These are phyloP conservation scores for Penicillium longicatenatum DNA, from an alignment of 495 filamentous ascomycete species.

Conservation along the genomic window DNA sequence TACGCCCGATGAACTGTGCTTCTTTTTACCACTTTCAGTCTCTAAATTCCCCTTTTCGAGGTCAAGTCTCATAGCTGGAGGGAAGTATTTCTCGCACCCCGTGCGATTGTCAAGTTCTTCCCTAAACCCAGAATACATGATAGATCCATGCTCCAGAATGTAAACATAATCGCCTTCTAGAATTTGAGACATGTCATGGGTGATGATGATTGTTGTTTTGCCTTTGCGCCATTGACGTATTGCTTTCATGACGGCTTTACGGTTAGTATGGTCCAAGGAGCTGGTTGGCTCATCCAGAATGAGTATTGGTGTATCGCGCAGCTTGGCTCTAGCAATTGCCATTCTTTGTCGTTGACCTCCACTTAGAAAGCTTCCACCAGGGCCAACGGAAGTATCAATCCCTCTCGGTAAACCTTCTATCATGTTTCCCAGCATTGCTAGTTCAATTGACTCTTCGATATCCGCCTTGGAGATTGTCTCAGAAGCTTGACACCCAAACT, in stretches of 20 bases:
- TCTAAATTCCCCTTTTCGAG: neutral
- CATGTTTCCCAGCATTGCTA: slow-evolving; percentile 72
- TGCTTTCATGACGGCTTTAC: slow-evolving; percentile 68
- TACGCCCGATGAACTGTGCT: neutral
- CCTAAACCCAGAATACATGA: slow-evolving; percentile 70
- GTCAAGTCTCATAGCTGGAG: neutral
- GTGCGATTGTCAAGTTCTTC: slow-evolving; percentile 40
- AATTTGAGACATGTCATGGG: slow-evolving; percentile 87
- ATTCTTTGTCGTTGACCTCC: slow-evolving; percentile 83
- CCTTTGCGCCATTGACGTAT: slow-evolving; percentile 69
- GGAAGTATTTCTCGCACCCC: slow-evolving; percentile 23
- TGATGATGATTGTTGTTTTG: slow-evolving; percentile 83
- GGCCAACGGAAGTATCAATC: slow-evolving; percentile 71
- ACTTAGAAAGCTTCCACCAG: slow-evolving; percentile 70
- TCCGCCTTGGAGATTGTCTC: slow-evolving; percentile 51
- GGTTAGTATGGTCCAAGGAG: slow-evolving; percentile 74
- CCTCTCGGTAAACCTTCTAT: slow-evolving; percentile 73
- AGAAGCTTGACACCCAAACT: slow-evolving; percentile 63
- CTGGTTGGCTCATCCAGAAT: slow-evolving; percentile 86
- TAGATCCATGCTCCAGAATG: slow-evolving; percentile 68
- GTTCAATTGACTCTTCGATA: slow-evolving; percentile 54
- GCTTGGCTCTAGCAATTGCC: slow-evolving; percentile 73
- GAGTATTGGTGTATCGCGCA: slow-evolving; percentile 79
- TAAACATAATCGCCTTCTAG: slow-evolving; percentile 74
- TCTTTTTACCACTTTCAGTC: neutral